These are phyloP conservation scores for Solanum lignicaule DNA, from an alignment of 257 asterid genomes.

Conservation along the genomic window DNA sequence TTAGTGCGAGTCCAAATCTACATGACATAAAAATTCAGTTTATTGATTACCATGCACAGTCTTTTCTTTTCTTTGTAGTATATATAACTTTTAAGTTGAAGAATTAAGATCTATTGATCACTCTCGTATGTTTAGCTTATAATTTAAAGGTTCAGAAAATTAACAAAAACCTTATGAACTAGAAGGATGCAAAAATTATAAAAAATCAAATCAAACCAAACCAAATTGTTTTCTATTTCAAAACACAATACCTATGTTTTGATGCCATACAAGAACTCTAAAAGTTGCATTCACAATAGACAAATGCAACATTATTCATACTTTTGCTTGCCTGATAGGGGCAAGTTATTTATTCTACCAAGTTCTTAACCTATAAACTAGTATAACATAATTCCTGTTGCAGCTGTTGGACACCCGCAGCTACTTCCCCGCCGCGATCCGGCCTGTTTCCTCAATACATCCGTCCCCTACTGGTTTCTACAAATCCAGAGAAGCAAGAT, in stretches of 20 bases:
- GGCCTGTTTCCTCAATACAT: background rate
- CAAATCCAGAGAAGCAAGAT: background rate
- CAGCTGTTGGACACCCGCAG: background rate
- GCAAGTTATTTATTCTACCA: background rate
- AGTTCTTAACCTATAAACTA: background rate
- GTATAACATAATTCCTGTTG: background rate
- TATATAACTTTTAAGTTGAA: background rate
- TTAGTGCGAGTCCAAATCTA: background rate
- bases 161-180: background rate
- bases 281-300: background rate
- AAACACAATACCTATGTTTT: background rate
- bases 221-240: background rate
- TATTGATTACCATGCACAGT: background rate
- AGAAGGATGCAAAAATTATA: background rate
- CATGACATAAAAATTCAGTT: background rate
- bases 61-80: background rate
- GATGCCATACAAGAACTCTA: background rate
- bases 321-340: background rate
- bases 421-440: background rate
- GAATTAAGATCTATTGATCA: background rate
- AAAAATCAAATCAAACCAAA: background rate
- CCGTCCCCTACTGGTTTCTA: conserved; percentile 16
- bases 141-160: background rate
- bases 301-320: background rate
- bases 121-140: background rate